Conservation (phyloP, 768 basidiomycete genomes). For the Lactarius sanguifluus region DNA sequence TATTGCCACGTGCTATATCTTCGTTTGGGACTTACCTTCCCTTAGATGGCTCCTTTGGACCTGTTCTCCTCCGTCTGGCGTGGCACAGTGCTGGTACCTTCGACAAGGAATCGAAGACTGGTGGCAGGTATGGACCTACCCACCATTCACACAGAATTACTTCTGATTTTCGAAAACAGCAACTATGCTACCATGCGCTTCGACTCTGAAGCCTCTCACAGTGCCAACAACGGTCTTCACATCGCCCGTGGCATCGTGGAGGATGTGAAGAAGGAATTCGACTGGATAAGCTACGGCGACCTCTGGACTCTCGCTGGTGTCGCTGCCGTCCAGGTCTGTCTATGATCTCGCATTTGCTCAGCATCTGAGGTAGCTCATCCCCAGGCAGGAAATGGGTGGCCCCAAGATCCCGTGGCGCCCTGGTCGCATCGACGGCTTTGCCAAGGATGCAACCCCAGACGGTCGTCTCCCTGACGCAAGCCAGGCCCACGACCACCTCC, state of each 20-base stretch:
- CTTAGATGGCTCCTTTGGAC: constrained; percentile 84
- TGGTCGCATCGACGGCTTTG: constrained; percentile 86
- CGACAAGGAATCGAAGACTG: constrained; percentile 72
- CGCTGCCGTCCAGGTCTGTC: constrained; percentile 71
- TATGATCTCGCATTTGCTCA: constrained; percentile 2
- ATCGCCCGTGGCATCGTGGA: constrained; percentile 84
- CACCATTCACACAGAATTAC: constrained; percentile 20
- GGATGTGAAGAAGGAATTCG: constrained; percentile 80
- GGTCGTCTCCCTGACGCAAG: constrained; percentile 87
- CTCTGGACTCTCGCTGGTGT: constrained; percentile 97
- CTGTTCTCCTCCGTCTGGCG: constrained; percentile 84
- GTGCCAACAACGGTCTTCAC: constrained; percentile 79
- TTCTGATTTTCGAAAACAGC: constrained; percentile 40
- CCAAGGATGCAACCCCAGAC: constrained; percentile 73
- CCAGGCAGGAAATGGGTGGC: constrained; percentile 76
- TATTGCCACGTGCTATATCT: constrained; percentile 14
- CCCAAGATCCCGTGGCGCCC: constrained; percentile 93
- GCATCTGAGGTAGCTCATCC: background rate
- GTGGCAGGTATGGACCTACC: constrained; percentile 61
- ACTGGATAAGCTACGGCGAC: constrained; percentile 96
- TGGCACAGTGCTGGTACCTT: constrained; percentile 96
- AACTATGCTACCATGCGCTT: constrained; percentile 99
- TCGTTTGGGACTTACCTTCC: constrained; percentile 23
- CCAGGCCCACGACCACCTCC: constrained; percentile 81
- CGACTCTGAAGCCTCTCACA: constrained; percentile 80